A percentile compares a stretch with the other conserved stretches of the same genome.
phyloP scores from a whole-genome alignment of 805 yeast species.

The Isabelozyma pseudorhagii region DNA sequence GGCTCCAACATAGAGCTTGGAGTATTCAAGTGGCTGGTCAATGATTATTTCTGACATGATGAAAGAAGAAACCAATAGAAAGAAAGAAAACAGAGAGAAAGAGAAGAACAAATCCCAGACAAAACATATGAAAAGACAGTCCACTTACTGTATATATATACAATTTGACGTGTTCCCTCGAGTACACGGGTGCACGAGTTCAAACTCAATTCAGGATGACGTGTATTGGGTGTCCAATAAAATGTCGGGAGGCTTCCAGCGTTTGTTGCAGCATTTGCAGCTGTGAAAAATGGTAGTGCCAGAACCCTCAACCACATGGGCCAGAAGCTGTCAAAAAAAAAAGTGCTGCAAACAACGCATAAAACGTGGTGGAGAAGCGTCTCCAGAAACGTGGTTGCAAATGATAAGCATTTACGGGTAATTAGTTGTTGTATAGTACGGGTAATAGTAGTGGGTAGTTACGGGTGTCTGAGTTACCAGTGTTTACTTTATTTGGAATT shows the following conservation, averaged over 20 bases:
- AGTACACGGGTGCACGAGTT: background rate
- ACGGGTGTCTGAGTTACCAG: too few species aligned
- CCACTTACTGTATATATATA: too few species aligned
- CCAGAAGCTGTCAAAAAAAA: background rate
- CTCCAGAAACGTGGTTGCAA: slow-evolving; percentile 2
- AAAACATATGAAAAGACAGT: background rate
- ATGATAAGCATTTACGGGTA: background rate
- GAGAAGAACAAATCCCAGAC: background rate
- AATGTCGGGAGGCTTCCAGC: too few species aligned
- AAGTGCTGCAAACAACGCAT: background rate
- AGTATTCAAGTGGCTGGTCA: slow-evolving; percentile 4
- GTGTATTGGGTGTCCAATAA: background rate
- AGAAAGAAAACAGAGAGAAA: background rate
- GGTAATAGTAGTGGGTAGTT: too few species aligned
- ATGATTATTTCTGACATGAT: background rate
- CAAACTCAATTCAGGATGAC: too few species aligned
- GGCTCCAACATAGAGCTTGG: slow-evolving; percentile 14
- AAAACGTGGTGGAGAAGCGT: background rate
- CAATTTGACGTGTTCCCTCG: background rate
- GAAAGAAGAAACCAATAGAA: background rate
- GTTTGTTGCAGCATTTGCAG: background rate
- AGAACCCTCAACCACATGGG: background rate
- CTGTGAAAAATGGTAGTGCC: background rate
- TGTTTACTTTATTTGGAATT: too few species aligned
- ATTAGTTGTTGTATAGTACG: too few species aligned